These are phyloP conservation scores for Talaromyces sp. DNA, from an alignment of 2,329 filamentous ascomycete genomes.

Conservation along the genomic window DNA sequence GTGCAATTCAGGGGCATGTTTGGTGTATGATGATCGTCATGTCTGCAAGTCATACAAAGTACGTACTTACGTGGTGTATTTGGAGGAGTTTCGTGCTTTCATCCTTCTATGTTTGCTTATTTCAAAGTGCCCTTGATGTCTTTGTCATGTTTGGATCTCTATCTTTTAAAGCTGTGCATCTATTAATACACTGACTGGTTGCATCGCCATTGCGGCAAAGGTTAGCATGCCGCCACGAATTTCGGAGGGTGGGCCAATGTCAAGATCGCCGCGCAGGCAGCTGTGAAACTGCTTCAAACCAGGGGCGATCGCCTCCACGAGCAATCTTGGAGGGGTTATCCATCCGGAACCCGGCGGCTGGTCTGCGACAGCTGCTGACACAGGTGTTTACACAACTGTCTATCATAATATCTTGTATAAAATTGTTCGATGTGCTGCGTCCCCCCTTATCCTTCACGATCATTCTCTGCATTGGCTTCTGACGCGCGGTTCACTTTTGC, in stretches of 20 bases:
- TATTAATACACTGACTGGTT: neutral
- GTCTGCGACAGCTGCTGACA: conserved; percentile 4
- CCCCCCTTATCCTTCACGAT: conserved; percentile 54
- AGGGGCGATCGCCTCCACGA: conserved; percentile 5
- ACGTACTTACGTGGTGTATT: neutral
- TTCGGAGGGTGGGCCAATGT: neutral
- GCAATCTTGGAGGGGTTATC: neutral
- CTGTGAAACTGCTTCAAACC: conserved; percentile 15
- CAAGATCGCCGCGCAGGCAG: neutral
- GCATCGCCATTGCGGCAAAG: neutral
- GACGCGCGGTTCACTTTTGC: conserved; percentile 70
- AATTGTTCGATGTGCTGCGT: neutral
- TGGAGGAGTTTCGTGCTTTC: neutral
- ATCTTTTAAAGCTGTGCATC: neutral
- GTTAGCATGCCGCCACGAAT: neutral
- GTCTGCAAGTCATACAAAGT: neutral
- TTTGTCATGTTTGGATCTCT: neutral
- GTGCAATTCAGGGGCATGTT: neutral
- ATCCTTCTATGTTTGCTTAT: neutral
- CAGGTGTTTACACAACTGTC: neutral
- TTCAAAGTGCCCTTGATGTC: neutral
- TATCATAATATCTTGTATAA: neutral
- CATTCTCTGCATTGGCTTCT: conserved; percentile 81
- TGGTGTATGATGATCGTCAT: neutral
- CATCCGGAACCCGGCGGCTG: neutral